Conservation (phyloP, 495 filamentous ascomycete species). For the Trichoderma virens region DNA sequence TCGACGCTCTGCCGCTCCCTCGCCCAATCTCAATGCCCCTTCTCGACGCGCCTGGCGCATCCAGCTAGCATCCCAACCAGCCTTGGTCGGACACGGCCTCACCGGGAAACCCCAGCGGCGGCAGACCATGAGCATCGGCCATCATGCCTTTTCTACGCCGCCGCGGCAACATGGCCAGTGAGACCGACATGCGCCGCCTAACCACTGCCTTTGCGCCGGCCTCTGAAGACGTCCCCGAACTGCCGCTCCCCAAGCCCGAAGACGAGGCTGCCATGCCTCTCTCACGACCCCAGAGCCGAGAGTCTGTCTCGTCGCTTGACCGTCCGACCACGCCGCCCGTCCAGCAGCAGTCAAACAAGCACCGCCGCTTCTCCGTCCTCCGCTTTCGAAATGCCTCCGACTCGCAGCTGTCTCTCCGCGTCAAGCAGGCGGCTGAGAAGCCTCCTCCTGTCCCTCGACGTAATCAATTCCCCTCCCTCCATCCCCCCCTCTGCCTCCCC, state of each 20-base stretch:
- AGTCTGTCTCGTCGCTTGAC: constrained; percentile 2
- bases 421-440: constrained; percentile 59
- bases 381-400: constrained; percentile 91
- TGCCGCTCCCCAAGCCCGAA: constrained; percentile 17
- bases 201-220: neutral
- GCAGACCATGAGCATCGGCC: constrained; percentile 9
- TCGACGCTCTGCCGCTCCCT: neutral
- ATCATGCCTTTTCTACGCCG: constrained; percentile 45
- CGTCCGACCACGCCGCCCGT: constrained; percentile 29
- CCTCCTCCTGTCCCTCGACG: constrained; percentile 66
- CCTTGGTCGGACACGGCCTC: neutral
- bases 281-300: constrained; percentile 17
- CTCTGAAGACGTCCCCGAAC: constrained; percentile 17
- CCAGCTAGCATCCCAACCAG: neutral
- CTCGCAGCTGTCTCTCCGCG: constrained; percentile 73
- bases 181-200: constrained; percentile 41
- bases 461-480: constrained; percentile 36
- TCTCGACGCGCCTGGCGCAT: constrained; percentile 7
- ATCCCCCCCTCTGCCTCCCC: constrained; percentile 6
- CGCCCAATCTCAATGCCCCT: neutral
- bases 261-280: constrained; percentile 19
- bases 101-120: neutral
- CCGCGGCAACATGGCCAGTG: constrained; percentile 42
- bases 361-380: constrained; percentile 80
- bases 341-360: constrained; percentile 41